Evolutionary conservation across 768 basidiomycete species (phyloP).

Genomic region (Agaricus blazei): DNA sequence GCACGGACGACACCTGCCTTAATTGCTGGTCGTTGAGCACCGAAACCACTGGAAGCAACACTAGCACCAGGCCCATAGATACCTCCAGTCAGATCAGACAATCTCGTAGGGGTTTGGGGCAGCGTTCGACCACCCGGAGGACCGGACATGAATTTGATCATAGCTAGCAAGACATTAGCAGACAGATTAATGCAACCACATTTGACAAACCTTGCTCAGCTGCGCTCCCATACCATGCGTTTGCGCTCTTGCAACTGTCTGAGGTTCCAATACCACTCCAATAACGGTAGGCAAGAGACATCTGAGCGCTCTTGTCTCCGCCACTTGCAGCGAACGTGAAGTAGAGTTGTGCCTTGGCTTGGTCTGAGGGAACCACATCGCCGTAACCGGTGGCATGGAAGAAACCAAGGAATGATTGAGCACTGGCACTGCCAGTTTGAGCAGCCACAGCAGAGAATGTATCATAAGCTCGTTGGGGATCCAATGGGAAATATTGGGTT

Average conservation of each 20-base stretch:
- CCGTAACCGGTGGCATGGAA: constrained; percentile 85
- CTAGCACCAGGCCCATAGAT: constrained; percentile 95
- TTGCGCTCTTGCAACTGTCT: constrained; percentile 79
- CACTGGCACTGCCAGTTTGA: constrained; percentile 76
- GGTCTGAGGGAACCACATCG: constrained; percentile 54
- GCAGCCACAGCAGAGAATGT: constrained; percentile 60
- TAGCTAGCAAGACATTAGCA: constrained; percentile 42
- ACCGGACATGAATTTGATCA: constrained; percentile 74
- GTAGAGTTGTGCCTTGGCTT: constrained; percentile 82
- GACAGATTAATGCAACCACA: background rate
- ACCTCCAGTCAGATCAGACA: constrained; percentile 90
- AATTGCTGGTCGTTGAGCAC: constrained; percentile 68
- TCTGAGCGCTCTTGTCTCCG: constrained; percentile 82
- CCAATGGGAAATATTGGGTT: constrained; percentile 54
- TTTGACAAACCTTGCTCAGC: constrained; percentile 67
- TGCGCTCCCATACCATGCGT: constrained; percentile 86
- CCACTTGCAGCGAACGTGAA: constrained; percentile 93
- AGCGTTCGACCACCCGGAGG: constrained; percentile 89
- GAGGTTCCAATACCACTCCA: constrained; percentile 94
- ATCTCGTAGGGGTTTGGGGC: constrained; percentile 70
- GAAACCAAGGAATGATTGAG: constrained; percentile 84
- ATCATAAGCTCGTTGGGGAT: constrained; percentile 60
- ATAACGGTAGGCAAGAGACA: constrained; percentile 90
- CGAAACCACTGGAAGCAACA: constrained; percentile 82
- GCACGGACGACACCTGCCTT: constrained; percentile 79